phyloP scores from a whole-genome alignment of 2,329 filamentous ascomycete genomes.

The Xylariaceae sp. region DNA sequence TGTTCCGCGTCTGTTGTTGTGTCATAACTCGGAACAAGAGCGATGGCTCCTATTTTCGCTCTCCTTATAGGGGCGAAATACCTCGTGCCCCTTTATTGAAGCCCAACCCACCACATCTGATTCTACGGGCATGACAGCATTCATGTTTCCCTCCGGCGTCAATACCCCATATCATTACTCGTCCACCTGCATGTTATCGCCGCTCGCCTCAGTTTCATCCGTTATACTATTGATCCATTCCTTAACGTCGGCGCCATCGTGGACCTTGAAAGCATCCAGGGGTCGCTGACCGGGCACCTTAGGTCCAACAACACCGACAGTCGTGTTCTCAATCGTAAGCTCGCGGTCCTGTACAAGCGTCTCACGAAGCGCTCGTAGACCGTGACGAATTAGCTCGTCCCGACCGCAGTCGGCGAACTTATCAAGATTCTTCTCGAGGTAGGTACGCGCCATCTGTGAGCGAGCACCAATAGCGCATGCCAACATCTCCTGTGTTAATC shows the following conservation, averaged over 20 bases:
- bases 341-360: constrained; percentile 95
- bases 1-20: neutral
- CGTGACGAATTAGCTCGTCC: constrained; percentile 88
- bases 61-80: neutral
- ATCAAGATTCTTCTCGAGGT: constrained; percentile 88
- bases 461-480: constrained; percentile 94
- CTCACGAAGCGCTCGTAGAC: constrained; percentile 87
- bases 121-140: constrained; percentile 29
- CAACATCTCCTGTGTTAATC: constrained; percentile 94
- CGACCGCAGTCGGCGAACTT: constrained; percentile 69
- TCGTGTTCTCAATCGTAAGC: constrained; percentile 94
- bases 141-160: constrained; percentile 7
- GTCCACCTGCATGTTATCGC: constrained; percentile 44
- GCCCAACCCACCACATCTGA: constrained; percentile 27
- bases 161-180: constrained; percentile 22
- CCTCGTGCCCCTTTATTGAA: constrained; percentile 11
- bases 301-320: constrained; percentile 75
- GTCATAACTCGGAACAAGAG: neutral
- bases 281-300: constrained; percentile 47
- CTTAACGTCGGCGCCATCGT: constrained; percentile 81
- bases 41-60: constrained; percentile 1
- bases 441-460: constrained; percentile 96
- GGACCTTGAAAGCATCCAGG: constrained; percentile 80
- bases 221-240: constrained; percentile 74
- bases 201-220: constrained; percentile 47